Evolutionary conservation across 2,329 filamentous ascomycete species (phyloP).

Genomic region (Calonectria ilicicola): DNA sequence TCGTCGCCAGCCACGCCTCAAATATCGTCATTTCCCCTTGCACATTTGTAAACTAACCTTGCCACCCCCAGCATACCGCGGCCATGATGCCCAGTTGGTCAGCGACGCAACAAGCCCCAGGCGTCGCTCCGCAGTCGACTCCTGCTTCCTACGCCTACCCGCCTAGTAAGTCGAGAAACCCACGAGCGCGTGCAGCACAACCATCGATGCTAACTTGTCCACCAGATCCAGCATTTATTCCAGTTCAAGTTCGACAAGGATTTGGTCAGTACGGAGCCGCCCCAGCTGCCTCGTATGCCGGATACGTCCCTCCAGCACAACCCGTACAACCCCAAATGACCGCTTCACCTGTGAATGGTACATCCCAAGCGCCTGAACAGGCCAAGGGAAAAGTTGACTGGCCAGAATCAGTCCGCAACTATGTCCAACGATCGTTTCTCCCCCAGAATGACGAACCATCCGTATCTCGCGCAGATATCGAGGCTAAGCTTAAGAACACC

Average conservation of each 20-base stretch:
- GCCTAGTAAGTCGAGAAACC: constrained; percentile 48
- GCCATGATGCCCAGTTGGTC: constrained; percentile 54
- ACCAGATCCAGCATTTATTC: constrained; percentile 68
- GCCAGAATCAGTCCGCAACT: constrained; percentile 84
- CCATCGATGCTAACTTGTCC: constrained; percentile 38
- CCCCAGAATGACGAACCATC: constrained; percentile 74
- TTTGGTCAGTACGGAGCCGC: constrained; percentile 60
- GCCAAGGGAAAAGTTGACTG: constrained; percentile 78
- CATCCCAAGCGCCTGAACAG: constrained; percentile 45
- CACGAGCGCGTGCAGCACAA: not conserved
- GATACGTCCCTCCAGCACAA: constrained; percentile 46
- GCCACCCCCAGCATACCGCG: constrained; percentile 33
- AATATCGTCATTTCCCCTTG: constrained; percentile 30
- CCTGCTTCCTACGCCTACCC: constrained; percentile 53
- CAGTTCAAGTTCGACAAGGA: constrained; percentile 72
- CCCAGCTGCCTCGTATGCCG: constrained; percentile 49
- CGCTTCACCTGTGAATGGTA: constrained; percentile 41
- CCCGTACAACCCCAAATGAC: constrained; percentile 41
- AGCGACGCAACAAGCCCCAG: constrained; percentile 53
- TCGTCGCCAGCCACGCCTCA: constrained; percentile 23
- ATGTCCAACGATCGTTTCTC: constrained; percentile 91
- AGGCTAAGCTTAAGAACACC: constrained; percentile 84
- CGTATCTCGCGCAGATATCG: constrained; percentile 78
- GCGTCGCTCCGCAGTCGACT: constrained; percentile 53
- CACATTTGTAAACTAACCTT: constrained; percentile 40